Percentiles rank a stretch among this genome's conserved stretches.
Conservation (phyloP, 129 eudicot species). For the Pseudognaphalium luteoalbum region DNA sequence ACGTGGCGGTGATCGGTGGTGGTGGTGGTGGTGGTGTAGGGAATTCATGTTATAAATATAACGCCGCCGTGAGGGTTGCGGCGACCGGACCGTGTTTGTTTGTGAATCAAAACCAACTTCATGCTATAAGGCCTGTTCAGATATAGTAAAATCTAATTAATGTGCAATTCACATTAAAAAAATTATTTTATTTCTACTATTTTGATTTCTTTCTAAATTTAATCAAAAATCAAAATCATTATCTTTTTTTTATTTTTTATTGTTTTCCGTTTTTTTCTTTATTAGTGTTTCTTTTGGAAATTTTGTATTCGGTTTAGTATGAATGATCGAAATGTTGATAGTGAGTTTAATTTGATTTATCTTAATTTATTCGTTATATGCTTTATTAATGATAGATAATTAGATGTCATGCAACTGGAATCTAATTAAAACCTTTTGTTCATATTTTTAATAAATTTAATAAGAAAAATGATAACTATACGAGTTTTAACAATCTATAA, state of each 20-base stretch:
- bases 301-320: neutral
- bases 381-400: too few relatives aligned
- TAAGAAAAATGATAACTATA: neutral
- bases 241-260: neutral
- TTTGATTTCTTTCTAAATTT: neutral
- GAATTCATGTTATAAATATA: slow-evolving; percentile 9
- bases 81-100: slow-evolving; percentile 33
- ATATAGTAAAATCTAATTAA: slow-evolving; percentile 10
- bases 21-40: slow-evolving; percentile 15
- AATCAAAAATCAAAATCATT: neutral
- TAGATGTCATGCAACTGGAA: too few relatives aligned
- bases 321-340: neutral
- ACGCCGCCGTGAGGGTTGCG: slow-evolving; percentile 25
- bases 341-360: neutral
- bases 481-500: too few relatives aligned
- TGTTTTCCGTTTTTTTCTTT: neutral
- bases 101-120: slow-evolving; percentile 25
- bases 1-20: slow-evolving; percentile 6
- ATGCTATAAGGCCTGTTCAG: slow-evolving; percentile 24
- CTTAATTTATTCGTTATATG: too few relatives aligned
- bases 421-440: too few relatives aligned
- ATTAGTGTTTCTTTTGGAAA: too few relatives aligned
- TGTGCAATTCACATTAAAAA: neutral
- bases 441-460: too few relatives aligned
- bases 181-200: neutral